phyloP scores from a whole-genome alignment of 371 early-diverging fungal species.

The Mortierella sp. region DNA sequence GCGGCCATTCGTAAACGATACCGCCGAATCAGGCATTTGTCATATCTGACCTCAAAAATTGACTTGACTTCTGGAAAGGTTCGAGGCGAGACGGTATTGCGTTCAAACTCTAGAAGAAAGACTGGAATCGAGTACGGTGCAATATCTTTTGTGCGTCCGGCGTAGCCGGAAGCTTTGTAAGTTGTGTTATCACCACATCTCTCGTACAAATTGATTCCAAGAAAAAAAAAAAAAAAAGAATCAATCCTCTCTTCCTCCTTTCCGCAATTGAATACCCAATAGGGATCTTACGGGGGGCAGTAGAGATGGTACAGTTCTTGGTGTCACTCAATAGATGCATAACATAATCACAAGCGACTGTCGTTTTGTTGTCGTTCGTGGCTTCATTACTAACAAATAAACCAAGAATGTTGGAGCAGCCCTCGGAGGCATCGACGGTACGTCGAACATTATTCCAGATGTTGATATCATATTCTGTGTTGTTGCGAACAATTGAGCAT shows the following conservation, averaged over 20 bases:
- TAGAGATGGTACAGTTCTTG: constrained; percentile 69
- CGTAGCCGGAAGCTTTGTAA: constrained; percentile 71
- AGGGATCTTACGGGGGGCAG: constrained; percentile 67
- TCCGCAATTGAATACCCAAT: constrained; percentile 87
- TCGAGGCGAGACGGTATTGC: constrained; percentile 69
- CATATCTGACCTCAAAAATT: constrained; percentile 80
- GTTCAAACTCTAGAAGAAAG: constrained; percentile 76
- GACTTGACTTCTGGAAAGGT: constrained; percentile 71
- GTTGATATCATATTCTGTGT: constrained; percentile 74
- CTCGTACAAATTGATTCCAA: constrained; percentile 78
- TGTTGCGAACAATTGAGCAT: constrained; percentile 74
- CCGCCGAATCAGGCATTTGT: constrained; percentile 78
- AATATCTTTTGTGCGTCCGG: constrained; percentile 69
- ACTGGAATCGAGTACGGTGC: constrained; percentile 69
- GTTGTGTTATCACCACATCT: constrained; percentile 69
- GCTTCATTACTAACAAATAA: constrained; percentile 92
- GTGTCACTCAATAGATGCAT: constrained; percentile 81
- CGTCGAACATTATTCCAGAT: constrained; percentile 68
- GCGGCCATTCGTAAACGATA: constrained; percentile 84
- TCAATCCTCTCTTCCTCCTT: constrained; percentile 66
- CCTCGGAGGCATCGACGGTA: constrained; percentile 78
- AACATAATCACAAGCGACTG: constrained; percentile 78
- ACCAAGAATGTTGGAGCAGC: constrained; percentile 75
- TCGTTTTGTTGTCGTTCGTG: constrained; percentile 77
- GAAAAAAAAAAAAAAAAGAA: constrained; percentile 77